Evolutionary conservation across 116 monocot genomes (phyloP).

Genomic region (Iris pallida): DNA sequence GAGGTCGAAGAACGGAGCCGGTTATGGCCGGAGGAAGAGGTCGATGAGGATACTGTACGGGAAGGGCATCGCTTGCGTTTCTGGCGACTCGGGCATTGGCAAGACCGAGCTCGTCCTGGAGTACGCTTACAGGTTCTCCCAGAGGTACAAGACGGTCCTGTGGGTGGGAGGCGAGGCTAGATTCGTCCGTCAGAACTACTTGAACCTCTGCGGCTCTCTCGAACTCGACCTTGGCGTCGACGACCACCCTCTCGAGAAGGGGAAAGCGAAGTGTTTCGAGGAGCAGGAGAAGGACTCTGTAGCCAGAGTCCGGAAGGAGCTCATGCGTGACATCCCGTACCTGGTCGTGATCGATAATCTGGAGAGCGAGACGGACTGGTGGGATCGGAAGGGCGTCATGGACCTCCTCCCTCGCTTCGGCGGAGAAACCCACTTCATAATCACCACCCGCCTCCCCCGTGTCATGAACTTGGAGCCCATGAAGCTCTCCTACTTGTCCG

Average conservation of each 20-base stretch:
- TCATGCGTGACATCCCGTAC: conserved; percentile 73
- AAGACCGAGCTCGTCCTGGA: conserved; percentile 83
- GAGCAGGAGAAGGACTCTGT: conserved; percentile 87
- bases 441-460: conserved; percentile 69
- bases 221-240: conserved; percentile 68
- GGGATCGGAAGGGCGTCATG: conserved; percentile 62
- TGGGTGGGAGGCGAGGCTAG: conserved; percentile 82
- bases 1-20: conserved; percentile 32
- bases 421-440: conserved; percentile 81
- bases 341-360: conserved; percentile 82
- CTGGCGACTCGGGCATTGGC: conserved; percentile 87
- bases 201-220: conserved; percentile 54
- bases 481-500: conserved; percentile 81
- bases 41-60: conserved; percentile 54
- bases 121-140: conserved; percentile 73
- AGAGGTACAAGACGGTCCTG: conserved; percentile 84
- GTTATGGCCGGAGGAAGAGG: conserved; percentile 37
- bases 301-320: conserved; percentile 60
- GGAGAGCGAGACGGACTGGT: conserved; percentile 89
- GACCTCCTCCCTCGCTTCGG: conserved; percentile 85
- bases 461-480: conserved; percentile 83
- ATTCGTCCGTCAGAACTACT: conserved; percentile 76
- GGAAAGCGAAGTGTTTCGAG: conserved; percentile 68
- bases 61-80: conserved; percentile 84
- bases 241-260: conserved; percentile 47